Evolutionary conservation across 2,329 filamentous ascomycete genomes (phyloP).

Genomic region (Pseudocercospora vitis): DNA sequence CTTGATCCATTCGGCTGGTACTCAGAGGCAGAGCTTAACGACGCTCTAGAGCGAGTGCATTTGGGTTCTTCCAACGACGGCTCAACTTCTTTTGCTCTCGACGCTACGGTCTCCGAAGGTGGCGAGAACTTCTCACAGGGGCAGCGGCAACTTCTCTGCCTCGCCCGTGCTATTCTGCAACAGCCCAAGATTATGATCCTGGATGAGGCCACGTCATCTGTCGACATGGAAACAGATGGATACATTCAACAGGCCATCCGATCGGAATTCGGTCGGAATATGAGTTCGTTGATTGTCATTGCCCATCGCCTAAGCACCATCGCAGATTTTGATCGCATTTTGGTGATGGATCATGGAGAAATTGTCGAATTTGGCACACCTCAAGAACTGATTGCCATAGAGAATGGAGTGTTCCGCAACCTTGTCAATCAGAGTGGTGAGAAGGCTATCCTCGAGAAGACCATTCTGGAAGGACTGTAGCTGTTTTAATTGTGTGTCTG

Average conservation of each 20-base stretch:
- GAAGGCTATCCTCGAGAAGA: neutral
- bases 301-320: constrained; percentile 35
- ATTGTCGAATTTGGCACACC: constrained; percentile 32
- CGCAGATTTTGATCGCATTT: constrained; percentile 29
- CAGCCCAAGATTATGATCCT: constrained; percentile 82
- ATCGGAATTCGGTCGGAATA: constrained; percentile 17
- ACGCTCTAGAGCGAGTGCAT: constrained; percentile 57
- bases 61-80: constrained; percentile 42
- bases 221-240: constrained; percentile 82
- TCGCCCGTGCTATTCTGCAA: constrained; percentile 79
- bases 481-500: neutral
- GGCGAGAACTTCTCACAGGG: constrained; percentile 89
- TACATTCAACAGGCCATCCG: constrained; percentile 66
- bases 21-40: neutral
- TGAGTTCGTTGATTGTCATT: constrained; percentile 31
- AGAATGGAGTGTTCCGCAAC: neutral
- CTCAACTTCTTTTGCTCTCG: constrained; percentile 50
- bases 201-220: constrained; percentile 70
- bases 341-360: constrained; percentile 31
- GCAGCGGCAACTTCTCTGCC: constrained; percentile 86
- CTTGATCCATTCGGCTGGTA: neutral
- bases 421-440: constrained; percentile 5
- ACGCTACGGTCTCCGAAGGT: constrained; percentile 80
- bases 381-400: constrained; percentile 4
- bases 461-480: neutral